Base-by-base conservation (phyloP, 2,329 filamentous ascomycete species). In the Verticillium isaacii region DNA sequence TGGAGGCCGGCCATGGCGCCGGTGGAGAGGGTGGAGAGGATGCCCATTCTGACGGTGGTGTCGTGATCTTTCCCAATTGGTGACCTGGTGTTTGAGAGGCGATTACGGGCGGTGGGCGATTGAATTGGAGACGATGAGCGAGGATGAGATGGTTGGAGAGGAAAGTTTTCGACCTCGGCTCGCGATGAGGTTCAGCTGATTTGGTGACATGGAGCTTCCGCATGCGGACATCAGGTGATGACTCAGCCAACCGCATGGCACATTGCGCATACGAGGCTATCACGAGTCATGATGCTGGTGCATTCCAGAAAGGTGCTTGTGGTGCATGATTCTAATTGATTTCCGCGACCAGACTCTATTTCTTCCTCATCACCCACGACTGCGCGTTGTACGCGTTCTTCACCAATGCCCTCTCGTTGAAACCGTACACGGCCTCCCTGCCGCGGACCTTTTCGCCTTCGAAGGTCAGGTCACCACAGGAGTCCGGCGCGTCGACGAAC, bases 351-450 rank as follows among this genome's bases (percentile, higher is more conserved):
- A 19, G 19, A 50, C 2, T 23, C 55, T 61, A 65, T 55, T 61
- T 62, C 60, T 69, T 69, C 39, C 63, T 67, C 2, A 80, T 83
- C 3, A 82, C 74, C 84, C 83, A 87, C 36, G 78, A 80, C 68
- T 86, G 83, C 29, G 82, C 82, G 59, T 77, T 72, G 63, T 85
- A 86, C 2, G 80, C 80, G 69, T 83, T 85, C 62, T 74, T 79
- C 0, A 77, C 82, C 68, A 86, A 66, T 0, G 81, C 81, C 60
- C 69, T 76, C 17, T 75, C 74, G 66, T 86, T 79, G 62, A 82
- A 84, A 1, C 79, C 80, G 68, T 86, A 86, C 15, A 78, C 75
- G 0, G 82, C 81, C 61, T 81, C 75, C 62, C 76, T 78, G 5
- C 80, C 76, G 59, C 80, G 71, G 0, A 83, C 74, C 45, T 72